These are phyloP conservation scores for Talaromyces atroroseus DNA, from an alignment of 2,329 filamentous ascomycete genomes.

Conservation along the genomic window DNA sequence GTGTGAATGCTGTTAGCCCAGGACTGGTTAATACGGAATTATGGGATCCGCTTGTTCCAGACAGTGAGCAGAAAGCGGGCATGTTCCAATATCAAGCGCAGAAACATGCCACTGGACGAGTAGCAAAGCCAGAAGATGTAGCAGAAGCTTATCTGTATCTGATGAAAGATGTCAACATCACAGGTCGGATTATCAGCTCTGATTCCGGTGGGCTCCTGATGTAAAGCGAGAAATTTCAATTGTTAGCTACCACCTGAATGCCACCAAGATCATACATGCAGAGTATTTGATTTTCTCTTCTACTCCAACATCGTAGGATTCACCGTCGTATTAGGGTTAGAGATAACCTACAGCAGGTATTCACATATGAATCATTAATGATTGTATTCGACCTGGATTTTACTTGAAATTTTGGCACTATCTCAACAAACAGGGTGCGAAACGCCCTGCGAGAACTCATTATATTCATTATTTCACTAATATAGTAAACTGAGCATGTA, in stretches of 20 bases:
- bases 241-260: background rate
- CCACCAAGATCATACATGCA: background rate
- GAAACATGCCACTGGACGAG: background rate
- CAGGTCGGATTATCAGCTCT: background rate
- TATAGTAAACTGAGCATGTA: no score
- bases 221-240: background rate
- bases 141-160: constrained; percentile 42
- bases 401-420: no score
- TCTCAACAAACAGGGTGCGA: no score
- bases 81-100: constrained; percentile 15
- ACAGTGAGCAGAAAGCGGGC: constrained; percentile 1
- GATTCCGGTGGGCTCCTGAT: background rate
- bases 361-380: background rate
- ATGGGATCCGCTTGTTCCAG: constrained; percentile 21
- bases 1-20: constrained; percentile 40
- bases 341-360: no score
- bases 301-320: background rate
- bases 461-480: no score
- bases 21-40: constrained; percentile 40
- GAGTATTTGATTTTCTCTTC: no score
- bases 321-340: no score
- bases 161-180: constrained; percentile 30
- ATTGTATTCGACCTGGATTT: no score
- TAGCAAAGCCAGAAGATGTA: constrained; percentile 30
- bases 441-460: no score